phyloP scores from a whole-genome alignment of 306 rosid species.

The Begonia peltatifolia region DNA sequence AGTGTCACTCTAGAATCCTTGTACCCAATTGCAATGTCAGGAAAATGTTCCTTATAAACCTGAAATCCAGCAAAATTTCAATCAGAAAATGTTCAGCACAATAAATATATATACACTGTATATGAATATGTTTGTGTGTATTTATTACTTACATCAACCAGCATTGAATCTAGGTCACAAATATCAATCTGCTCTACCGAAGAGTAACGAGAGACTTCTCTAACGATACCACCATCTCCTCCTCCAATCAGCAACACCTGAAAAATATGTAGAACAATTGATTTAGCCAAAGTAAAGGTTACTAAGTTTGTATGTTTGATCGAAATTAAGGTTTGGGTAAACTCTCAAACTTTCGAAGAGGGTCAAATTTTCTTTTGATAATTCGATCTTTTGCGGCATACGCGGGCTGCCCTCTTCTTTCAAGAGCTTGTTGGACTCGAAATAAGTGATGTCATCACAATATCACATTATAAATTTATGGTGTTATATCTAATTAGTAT shows the following conservation, averaged over 20 bases:
- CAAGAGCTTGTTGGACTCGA: no score
- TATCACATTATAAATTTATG: no score
- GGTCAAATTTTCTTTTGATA: neutral
- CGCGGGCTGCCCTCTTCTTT: no score
- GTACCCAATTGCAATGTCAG: constrained; percentile 54
- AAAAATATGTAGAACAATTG: neutral
- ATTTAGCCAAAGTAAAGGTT: neutral
- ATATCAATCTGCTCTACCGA: constrained; percentile 50
- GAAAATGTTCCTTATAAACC: constrained; percentile 55
- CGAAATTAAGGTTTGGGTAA: no score
- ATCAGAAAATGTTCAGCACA: no score
- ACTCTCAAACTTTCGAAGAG: neutral
- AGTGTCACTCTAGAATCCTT: constrained; percentile 47
- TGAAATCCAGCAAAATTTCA: constrained; percentile 1
- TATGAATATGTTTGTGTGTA: no score
- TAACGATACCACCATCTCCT: constrained; percentile 75
- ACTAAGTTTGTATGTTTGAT: no score
- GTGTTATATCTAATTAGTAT: no score
- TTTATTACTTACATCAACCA: constrained; percentile 34
- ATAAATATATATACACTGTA: no score
- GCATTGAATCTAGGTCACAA: constrained; percentile 62
- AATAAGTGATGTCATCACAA: no score
- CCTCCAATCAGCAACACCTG: constrained; percentile 65
- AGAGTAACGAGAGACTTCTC: constrained; percentile 59
- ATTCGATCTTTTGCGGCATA: no score